Percentiles rank a stretch among this genome's conserved stretches.
phyloP scores from a whole-genome alignment of 1,284 basidiomycete genomes.

The Puccinia novopanici region DNA sequence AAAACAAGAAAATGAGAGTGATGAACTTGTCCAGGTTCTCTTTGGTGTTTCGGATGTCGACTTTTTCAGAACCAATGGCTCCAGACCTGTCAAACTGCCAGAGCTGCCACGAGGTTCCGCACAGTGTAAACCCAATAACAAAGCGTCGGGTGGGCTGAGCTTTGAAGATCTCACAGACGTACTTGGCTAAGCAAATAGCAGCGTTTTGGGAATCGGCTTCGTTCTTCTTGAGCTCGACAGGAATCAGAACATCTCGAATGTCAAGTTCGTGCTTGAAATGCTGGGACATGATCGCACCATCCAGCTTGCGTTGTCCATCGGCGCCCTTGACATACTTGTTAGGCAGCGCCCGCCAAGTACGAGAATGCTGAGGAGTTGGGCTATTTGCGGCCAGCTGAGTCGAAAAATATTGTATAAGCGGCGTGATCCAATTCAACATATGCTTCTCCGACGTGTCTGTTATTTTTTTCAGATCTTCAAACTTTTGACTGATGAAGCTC shows the following conservation, averaged over 20 bases:
- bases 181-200: neutral
- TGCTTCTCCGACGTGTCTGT: neutral
- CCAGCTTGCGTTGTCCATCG: neutral
- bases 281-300: neutral
- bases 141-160: slow-evolving; percentile 14
- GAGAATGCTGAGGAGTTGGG: neutral
- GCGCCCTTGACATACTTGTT: neutral
- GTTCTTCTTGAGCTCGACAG: neutral
- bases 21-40: neutral
- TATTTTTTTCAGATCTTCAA: too few relatives aligned
- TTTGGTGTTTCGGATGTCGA: neutral
- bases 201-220: neutral
- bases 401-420: neutral
- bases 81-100: slow-evolving; percentile 9
- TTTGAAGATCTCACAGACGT: slow-evolving; percentile 6
- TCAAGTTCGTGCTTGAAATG: neutral
- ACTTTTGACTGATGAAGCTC: neutral
- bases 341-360: neutral
- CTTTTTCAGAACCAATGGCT: neutral
- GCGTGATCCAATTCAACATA: slow-evolving; percentile 7
- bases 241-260: neutral
- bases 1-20: neutral
- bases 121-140: slow-evolving; percentile 5
- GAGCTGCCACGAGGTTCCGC: neutral
- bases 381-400: neutral